Evolutionary conservation across 495 filamentous ascomycete species (phyloP).

Genomic region (Trichodelitschia bisporula): DNA sequence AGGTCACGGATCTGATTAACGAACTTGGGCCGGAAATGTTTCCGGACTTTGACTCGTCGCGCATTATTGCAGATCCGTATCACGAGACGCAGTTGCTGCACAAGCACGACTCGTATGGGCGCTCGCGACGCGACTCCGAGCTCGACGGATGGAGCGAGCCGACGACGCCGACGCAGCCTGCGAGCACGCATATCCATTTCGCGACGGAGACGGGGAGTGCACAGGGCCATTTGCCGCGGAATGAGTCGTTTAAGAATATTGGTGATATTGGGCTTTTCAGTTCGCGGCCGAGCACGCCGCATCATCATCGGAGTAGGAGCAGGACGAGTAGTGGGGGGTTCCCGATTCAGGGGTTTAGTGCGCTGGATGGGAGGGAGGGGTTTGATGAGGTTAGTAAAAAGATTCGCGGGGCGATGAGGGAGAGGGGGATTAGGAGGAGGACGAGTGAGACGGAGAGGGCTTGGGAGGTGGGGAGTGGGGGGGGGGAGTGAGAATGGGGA

Average conservation of each 20-base stretch:
- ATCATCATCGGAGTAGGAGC: constrained; percentile 49
- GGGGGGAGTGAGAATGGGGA: no score
- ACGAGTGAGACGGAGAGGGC: no score
- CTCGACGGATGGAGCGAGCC: not conserved
- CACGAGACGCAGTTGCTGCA: constrained; percentile 18
- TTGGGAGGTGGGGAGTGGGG: no score
- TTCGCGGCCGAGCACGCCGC: constrained; percentile 48
- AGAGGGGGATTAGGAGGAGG: no score
- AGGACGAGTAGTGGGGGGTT: constrained; percentile 32
- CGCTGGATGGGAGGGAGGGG: constrained; percentile 40
- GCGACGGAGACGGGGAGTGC: constrained; percentile 1
- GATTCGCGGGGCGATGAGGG: constrained; percentile 71
- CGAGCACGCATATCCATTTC: not conserved
- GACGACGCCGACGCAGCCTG: not conserved
- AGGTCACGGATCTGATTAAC: constrained; percentile 84
- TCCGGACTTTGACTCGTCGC: constrained; percentile 72
- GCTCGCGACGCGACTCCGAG: not conserved
- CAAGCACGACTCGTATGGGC: constrained; percentile 8
- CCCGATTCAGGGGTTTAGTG: constrained; percentile 45
- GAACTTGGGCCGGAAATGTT: constrained; percentile 89
- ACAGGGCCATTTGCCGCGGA: constrained; percentile 34
- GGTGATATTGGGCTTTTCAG: constrained; percentile 75
- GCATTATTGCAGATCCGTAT: constrained; percentile 46
- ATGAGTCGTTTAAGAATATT: constrained; percentile 82
- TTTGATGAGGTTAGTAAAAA: constrained; percentile 62